phyloP scores from a whole-genome alignment of 75 land plant genomes.

The Chamaecyparis obtusa region DNA sequence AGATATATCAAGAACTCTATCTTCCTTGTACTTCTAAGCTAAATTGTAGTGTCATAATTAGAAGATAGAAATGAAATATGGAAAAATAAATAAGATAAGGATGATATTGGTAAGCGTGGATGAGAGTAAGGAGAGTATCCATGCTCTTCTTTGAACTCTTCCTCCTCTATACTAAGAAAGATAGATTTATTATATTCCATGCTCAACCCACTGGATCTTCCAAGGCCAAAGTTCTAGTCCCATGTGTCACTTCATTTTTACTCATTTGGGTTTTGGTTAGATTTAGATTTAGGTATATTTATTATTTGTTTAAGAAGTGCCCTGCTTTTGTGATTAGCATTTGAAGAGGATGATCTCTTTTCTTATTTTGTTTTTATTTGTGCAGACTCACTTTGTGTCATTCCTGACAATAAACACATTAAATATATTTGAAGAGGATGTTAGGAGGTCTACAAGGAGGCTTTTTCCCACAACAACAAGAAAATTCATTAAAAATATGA shows the following conservation, averaged over 20 bases:
- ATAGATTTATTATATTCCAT: not conserved
- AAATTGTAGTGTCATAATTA: too few relatives aligned
- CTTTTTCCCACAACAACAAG: not conserved
- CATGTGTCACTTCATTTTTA: not conserved
- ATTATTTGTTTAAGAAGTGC: not conserved
- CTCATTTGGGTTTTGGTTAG: not conserved
- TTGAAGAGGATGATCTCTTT: not conserved
- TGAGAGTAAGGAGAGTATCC: not conserved
- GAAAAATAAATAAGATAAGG: not conserved
- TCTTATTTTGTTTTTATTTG: not conserved
- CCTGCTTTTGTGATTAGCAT: not conserved
- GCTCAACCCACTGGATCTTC: not conserved
- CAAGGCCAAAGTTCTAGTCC: not conserved
- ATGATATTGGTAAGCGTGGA: slow-evolving; percentile 2
- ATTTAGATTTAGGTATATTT: not conserved
- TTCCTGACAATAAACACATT: not conserved
- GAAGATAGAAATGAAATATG: not conserved
- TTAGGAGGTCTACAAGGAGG: not conserved
- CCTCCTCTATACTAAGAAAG: not conserved
- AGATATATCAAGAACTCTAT: too few relatives aligned
- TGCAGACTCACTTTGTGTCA: not conserved
- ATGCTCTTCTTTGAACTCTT: not conserved
- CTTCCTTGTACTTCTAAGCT: too few relatives aligned
- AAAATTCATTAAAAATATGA: not conserved
- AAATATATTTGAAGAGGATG: slow-evolving; percentile 3